These are phyloP conservation scores for Neurospora sp. DNA, from an alignment of 2,329 filamentous ascomycete genomes.

Conservation along the genomic window DNA sequence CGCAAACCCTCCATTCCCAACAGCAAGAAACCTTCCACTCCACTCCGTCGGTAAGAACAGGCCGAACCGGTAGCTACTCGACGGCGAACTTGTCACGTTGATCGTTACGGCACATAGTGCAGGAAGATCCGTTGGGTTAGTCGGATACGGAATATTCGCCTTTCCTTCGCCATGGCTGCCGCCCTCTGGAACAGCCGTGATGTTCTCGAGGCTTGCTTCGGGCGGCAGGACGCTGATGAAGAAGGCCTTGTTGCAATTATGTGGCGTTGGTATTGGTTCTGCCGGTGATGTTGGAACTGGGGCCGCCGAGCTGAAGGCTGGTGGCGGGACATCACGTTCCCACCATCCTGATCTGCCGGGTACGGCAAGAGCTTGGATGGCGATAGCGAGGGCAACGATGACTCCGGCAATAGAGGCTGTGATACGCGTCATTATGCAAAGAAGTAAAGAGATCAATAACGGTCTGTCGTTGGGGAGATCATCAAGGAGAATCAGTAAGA, in stretches of 20 bases:
- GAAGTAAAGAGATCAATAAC: not conserved
- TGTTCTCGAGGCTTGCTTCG: slow-evolving; percentile 11
- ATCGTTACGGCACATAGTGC: slow-evolving; percentile 30
- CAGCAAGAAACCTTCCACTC: slow-evolving; percentile 27
- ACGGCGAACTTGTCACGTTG: slow-evolving; percentile 22
- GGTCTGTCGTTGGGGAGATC: not conserved
- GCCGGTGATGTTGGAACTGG: not conserved
- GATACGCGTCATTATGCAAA: not conserved
- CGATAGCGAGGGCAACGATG: not conserved
- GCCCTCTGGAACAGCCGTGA: slow-evolving; percentile 13
- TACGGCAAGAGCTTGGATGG: not conserved
- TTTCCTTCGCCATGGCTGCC: slow-evolving; percentile 28
- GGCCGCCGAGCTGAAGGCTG: not conserved
- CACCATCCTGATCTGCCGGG: not conserved
- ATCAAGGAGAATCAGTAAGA: not conserved
- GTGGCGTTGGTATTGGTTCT: not conserved
- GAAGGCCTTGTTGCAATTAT: slow-evolving; percentile 6
- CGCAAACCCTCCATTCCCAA: slow-evolving; percentile 31
- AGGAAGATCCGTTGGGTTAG: slow-evolving; percentile 27
- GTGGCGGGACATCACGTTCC: not conserved
- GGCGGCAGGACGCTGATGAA: slow-evolving; percentile 8
- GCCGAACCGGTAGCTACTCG: slow-evolving; percentile 27
- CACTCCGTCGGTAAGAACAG: slow-evolving; percentile 28
- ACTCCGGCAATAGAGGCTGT: not conserved
- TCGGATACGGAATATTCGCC: slow-evolving; percentile 25